Conservation (phyloP, 305 asterid species). For the Coffea humblotiana region DNA sequence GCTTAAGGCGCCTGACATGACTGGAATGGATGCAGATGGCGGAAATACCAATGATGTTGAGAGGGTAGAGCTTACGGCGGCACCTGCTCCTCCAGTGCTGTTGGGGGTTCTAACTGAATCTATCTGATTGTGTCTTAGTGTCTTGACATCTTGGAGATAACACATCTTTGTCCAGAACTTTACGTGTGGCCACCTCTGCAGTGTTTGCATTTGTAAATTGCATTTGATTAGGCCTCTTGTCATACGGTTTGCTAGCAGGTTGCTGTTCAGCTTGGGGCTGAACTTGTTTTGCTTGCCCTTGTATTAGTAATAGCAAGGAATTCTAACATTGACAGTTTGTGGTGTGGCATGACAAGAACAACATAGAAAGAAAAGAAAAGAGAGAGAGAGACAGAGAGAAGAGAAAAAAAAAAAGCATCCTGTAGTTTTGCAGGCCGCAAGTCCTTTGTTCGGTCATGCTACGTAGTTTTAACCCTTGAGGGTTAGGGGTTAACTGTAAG, state of each 20-base stretch:
- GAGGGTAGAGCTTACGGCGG: slow-evolving; percentile 6
- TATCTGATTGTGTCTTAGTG: not conserved
- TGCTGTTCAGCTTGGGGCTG: slow-evolving; percentile 31
- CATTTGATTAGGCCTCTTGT: slow-evolving; percentile 12
- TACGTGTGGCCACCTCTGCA: not conserved
- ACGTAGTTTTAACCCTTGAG: not conserved
- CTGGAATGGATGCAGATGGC: slow-evolving; percentile 14
- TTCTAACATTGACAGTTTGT: not conserved
- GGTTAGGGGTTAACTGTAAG: slow-evolving; percentile 6
- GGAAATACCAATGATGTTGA: slow-evolving; percentile 9
- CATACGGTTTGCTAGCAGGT: not conserved
- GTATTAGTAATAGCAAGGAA: not conserved
- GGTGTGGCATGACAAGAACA: not conserved
- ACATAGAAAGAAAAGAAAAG: not conserved
- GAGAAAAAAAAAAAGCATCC: not conserved
- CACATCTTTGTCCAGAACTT: not conserved
- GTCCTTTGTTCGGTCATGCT: slow-evolving; percentile 4
- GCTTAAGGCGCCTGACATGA: slow-evolving; percentile 19
- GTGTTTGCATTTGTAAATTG: slow-evolving; percentile 26
- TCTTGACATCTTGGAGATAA: slow-evolving; percentile 4
- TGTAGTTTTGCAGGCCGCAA: slow-evolving; percentile 12
- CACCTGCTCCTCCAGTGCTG: not conserved
- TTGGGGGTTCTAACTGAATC: not conserved
- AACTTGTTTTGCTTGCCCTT: slow-evolving; percentile 12
- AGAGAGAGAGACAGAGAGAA: no score